Evolutionary conservation across 2,329 filamentous ascomycete species (phyloP).

Genomic region (Monosporascus sp.): DNA sequence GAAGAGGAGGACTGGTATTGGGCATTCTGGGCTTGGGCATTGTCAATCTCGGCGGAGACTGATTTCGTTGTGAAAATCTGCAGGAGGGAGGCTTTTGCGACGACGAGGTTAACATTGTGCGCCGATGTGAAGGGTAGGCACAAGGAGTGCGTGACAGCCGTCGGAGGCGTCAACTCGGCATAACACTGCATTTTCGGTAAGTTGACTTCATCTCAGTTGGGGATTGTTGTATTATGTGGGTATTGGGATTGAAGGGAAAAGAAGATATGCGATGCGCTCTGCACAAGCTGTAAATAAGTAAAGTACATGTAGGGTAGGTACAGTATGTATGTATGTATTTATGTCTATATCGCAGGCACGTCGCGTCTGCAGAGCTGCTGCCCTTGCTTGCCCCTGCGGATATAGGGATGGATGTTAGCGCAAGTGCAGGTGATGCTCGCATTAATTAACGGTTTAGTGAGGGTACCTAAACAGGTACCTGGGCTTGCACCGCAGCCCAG

Average conservation of each 20-base stretch:
- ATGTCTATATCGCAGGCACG: too few species aligned
- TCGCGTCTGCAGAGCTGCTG: too few species aligned
- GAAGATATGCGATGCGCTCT: too few species aligned
- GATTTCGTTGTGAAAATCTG: conserved; percentile 79
- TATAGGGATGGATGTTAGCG: too few species aligned
- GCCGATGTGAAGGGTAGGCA: conserved; percentile 71
- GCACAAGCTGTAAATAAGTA: background rate
- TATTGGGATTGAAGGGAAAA: background rate
- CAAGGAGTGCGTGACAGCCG: conserved; percentile 86
- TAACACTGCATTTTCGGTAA: conserved; percentile 80
- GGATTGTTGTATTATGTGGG: background rate
- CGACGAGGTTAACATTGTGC: conserved; percentile 74
- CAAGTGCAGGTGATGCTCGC: too few species aligned
- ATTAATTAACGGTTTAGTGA: too few species aligned
- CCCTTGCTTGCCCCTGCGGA: too few species aligned
- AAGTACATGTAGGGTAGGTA: background rate
- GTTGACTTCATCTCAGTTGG: conserved; percentile 22
- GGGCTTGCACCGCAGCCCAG: too few species aligned
- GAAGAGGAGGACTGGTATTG: conserved; percentile 27
- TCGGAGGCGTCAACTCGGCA: conserved; percentile 89
- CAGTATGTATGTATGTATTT: too few species aligned
- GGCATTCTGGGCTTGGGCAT: conserved; percentile 30
- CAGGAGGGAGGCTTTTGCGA: conserved; percentile 87
- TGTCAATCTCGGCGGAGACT: conserved; percentile 58
- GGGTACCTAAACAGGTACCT: too few species aligned